These are phyloP conservation scores for Taphrina deformans DNA, from an alignment of 1,139 yeast species.

Conservation along the genomic window DNA sequence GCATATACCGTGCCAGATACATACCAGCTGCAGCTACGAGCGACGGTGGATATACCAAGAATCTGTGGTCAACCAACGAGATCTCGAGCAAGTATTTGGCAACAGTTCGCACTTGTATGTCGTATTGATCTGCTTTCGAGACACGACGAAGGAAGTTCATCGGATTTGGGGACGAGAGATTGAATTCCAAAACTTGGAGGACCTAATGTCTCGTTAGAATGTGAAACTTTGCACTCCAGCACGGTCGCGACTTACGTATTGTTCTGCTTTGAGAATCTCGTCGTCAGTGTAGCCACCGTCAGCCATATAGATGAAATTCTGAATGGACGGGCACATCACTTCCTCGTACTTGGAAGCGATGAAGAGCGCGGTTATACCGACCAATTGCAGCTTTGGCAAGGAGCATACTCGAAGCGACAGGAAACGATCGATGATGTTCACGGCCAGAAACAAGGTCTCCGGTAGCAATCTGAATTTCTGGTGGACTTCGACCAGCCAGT, in stretches of 20 bases:
- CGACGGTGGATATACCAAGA: slow-evolving; percentile 77
- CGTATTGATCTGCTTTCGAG: slow-evolving; percentile 93
- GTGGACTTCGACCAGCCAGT: slow-evolving; percentile 95
- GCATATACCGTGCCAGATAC: slow-evolving; percentile 79
- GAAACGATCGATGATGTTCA: slow-evolving; percentile 88
- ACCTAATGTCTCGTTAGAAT: background rate
- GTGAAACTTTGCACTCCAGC: too few species aligned
- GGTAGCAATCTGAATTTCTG: slow-evolving; percentile 81
- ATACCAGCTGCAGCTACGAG: slow-evolving; percentile 88
- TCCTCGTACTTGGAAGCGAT: slow-evolving; percentile 96
- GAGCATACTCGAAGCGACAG: slow-evolving; percentile 78
- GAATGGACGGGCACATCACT: slow-evolving; percentile 84
- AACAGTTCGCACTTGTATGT: slow-evolving; percentile 84
- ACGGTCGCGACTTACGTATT: slow-evolving; percentile 52
- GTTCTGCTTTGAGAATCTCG: slow-evolving; percentile 84
- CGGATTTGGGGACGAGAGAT: slow-evolving; percentile 87
- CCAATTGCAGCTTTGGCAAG: slow-evolving; percentile 78
- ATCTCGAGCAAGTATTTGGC: slow-evolving; percentile 88
- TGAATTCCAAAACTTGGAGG: slow-evolving; percentile 71
- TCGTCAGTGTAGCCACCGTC: slow-evolving; percentile 82
- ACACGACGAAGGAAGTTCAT: slow-evolving; percentile 90
- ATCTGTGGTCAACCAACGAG: slow-evolving; percentile 74
- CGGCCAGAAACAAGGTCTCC: slow-evolving; percentile 84
- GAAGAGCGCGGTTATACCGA: slow-evolving; percentile 86
- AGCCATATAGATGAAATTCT: slow-evolving; percentile 83